Conservation (phyloP, 2,329 filamentous ascomycete genomes). For the Salinomyces thailandicus region DNA sequence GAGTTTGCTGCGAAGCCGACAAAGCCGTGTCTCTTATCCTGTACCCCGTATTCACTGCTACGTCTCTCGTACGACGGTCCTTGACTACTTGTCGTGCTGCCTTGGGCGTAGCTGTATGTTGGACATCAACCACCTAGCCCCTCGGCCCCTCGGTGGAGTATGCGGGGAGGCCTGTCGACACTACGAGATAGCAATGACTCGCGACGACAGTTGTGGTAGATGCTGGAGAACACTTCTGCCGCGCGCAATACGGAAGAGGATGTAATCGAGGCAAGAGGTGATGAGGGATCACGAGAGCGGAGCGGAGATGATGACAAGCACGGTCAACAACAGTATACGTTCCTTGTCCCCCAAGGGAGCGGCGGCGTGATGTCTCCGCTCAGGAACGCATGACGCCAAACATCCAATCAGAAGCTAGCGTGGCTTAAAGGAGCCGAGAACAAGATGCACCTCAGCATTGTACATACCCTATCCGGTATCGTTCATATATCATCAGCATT, state of each 20-base stretch:
- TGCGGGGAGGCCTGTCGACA: neutral
- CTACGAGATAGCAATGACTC: too few relatives aligned
- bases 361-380: neutral
- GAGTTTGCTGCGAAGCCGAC: neutral
- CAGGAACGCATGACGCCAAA: too few relatives aligned
- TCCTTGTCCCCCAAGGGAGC: neutral
- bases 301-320: neutral
- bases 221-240: neutral
- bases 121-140: slow-evolving; percentile 1
- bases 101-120: neutral
- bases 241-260: neutral
- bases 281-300: neutral
- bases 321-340: too few relatives aligned
- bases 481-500: too few relatives aligned
- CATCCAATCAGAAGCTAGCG: too few relatives aligned
- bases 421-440: too few relatives aligned
- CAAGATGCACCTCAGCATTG: too few relatives aligned
- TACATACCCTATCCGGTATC: too few relatives aligned
- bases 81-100: neutral
- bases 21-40: too few relatives aligned
- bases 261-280: neutral
- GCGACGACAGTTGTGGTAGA: too few relatives aligned
- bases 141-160: slow-evolving; percentile 1
- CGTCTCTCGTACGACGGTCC: too few relatives aligned
- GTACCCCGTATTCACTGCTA: too few relatives aligned